These are phyloP conservation scores for Epicoccum sorghinum DNA, from an alignment of 2,329 filamentous ascomycete genomes.

Conservation along the genomic window DNA sequence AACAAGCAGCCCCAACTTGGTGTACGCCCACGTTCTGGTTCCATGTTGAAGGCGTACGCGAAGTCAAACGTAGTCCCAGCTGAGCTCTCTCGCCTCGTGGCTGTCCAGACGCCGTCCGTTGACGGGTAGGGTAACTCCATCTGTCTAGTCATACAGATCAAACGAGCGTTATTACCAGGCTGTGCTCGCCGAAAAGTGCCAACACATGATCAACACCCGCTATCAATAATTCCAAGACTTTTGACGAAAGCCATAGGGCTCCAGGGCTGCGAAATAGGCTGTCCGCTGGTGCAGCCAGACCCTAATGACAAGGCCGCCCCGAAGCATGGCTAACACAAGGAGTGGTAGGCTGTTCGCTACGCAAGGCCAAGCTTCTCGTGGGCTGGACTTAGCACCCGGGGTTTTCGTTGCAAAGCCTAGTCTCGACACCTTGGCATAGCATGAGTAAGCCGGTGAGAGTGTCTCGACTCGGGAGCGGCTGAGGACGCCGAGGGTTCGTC, in stretches of 20 bases:
- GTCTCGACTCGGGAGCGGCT: slow-evolving; percentile 16
- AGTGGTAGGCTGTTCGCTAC: neutral
- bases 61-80: slow-evolving; percentile 2
- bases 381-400: neutral
- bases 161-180: slow-evolving; percentile 9
- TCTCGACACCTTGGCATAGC: slow-evolving; percentile 16
- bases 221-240: slow-evolving; percentile 36
- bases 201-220: slow-evolving; percentile 14
- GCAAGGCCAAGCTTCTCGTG: slow-evolving; percentile 8
- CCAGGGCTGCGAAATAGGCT: slow-evolving; percentile 2
- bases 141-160: neutral
- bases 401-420: slow-evolving; percentile 1
- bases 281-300: neutral
- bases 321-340: slow-evolving; percentile 1
- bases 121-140: slow-evolving; percentile 6
- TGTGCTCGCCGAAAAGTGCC: neutral
- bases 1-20: neutral
- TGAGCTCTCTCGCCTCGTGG: slow-evolving; percentile 3
- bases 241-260: slow-evolving; percentile 18
- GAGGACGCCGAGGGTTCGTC: slow-evolving; percentile 11
- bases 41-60: neutral
- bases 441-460: slow-evolving; percentile 6
- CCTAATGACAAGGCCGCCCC: slow-evolving; percentile 1
- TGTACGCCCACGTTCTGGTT: slow-evolving; percentile 5
- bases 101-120: slow-evolving; percentile 8